Evolutionary conservation across 331 rosid species (phyloP).

Genomic region (Telfairia occidentalis): DNA sequence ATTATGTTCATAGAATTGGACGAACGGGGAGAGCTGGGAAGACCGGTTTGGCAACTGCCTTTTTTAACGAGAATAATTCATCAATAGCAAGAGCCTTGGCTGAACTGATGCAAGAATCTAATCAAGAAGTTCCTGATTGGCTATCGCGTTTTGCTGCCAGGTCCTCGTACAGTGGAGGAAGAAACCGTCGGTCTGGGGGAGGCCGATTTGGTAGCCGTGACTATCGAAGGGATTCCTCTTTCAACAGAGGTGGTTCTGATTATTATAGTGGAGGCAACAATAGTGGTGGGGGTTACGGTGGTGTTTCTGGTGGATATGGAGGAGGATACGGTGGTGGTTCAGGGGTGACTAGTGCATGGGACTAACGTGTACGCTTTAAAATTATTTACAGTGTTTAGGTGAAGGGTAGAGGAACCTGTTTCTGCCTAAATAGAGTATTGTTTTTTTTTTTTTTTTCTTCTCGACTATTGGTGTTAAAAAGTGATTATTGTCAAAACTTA

Average conservation of each 20-base stretch:
- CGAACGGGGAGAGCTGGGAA: constrained; percentile 96
- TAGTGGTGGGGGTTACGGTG: constrained; percentile 52
- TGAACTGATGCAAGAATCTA: constrained; percentile 86
- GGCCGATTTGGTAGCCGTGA: constrained; percentile 91
- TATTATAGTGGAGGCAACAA: constrained; percentile 54
- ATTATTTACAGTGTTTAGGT: constrained; percentile 35
- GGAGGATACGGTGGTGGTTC: constrained; percentile 47
- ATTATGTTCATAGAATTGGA: constrained; percentile 91
- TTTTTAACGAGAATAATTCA: constrained; percentile 67
- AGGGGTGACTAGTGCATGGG: constrained; percentile 89
- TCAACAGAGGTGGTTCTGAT: constrained; percentile 61
- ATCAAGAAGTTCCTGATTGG: constrained; percentile 91
- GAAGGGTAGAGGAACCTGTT: constrained; percentile 31
- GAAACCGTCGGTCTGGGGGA: constrained; percentile 78
- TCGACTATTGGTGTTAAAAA: constrained; percentile 30
- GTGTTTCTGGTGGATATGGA: constrained; percentile 7
- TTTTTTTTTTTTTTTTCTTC: constrained; percentile 14
- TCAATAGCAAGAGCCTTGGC: constrained; percentile 66
- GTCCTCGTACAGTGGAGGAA: constrained; percentile 50
- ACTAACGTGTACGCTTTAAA: constrained; percentile 32
- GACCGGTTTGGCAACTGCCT: constrained; percentile 84
- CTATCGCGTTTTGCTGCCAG: constrained; percentile 68
- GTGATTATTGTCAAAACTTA: constrained; percentile 23
- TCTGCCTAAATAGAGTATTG: constrained; percentile 27
- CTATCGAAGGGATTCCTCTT: constrained; percentile 44